Base-by-base conservation (phyloP, 2,329 filamentous ascomycete species). In the Cordyceps pruinosa region DNA sequence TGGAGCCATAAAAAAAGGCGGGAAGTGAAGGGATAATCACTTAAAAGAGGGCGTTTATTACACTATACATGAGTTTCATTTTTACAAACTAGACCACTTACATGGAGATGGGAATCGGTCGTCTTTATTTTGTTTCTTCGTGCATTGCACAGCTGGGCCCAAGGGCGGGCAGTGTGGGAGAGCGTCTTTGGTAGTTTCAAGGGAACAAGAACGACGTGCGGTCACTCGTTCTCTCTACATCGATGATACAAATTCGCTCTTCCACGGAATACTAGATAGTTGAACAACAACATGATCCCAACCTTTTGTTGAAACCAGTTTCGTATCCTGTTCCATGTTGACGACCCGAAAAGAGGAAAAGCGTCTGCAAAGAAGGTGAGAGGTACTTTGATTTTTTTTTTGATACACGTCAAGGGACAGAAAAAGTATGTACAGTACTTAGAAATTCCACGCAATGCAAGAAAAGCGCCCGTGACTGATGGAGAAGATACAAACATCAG, bases 171-270 rank as follows among this genome's bases (percentile, higher is more conserved):
- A 19, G 5, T 9, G 37, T n/a, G 37, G 32, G 26, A 32, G 26
- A 32, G 44, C 52, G 34, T 46, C 41, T 56, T 56, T 56, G 53
- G 53, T 56, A 56, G 45, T 56, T 56, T 56, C 53, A 56, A 56
- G 53, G 44, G 35, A 49, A 56, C 53, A 56, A 56, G 17, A 30
- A 41, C 34, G 53, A 34, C 53, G 17, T n/a, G 19, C 34, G 13
- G 19, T 4, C n/a, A 53, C 34, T 50, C 34, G 39, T 39, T 55
- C 52, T 55, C 42, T 55, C 44, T 47, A 53, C 26, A 46, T 53
- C 37, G 52, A 47, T 55, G 52, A 55, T 47, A 55, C 52, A 55
- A 53, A 55, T 10, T 46, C 51, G 42, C 51, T 46, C 25, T 42
- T 25, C 19, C 39, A 21, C 52, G 23, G n/a, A 32, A 53, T 30